Base-by-base conservation (phyloP, 371 early-diverging fungal species). In the Rhizopus stolonifer region DNA sequence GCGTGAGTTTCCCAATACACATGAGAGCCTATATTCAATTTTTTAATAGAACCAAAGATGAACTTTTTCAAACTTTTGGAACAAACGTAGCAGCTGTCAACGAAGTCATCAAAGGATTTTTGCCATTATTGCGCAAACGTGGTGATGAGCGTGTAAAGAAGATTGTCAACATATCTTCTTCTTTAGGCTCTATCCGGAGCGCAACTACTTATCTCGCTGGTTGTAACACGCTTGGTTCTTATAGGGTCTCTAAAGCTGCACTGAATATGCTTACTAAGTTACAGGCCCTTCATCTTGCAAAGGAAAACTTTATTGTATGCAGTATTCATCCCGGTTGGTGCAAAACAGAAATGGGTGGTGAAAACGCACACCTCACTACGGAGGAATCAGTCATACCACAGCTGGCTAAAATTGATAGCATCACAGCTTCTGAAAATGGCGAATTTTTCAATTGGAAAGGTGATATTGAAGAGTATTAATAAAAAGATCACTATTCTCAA, bases 241-340 rank as follows among this genome's bases (percentile, higher is more conserved):
- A 72, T 46, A 40, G 64, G 13, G 52, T 67, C n/a, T 62, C 67
- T 46, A 72, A 72, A 34, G 56, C 68, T 26, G 72, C 63, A 1
- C 49, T 60, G 5, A 72, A 72, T 58, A 67, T 67, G 67, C 34
- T 60, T 21, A 52, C 54, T 4, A 58, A 39, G 25, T 10, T 33
- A 10, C 49, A 52, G 11, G 56, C 72, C 9, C 33, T 40, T 3
- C 43, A 51, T 7, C 58, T 67, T 5, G 51, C 29, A 9, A 19
- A 50, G n/a, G 67, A 71, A n/a, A 46, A 47, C 5, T 65, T 67
- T 45, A 51, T 55, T 18, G 57, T 64, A 2, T 43, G 63, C 34
- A 31, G 57, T 2, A 23, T 65, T 23, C 72, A 72, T 45, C 72
- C 72, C 39, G 72, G 72, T 3, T 68, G 68, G 67, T 68, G 65